Evolutionary conservation across 345 rosid genomes (phyloP).

Genomic region (Psidium friedrichsthalianum): DNA sequence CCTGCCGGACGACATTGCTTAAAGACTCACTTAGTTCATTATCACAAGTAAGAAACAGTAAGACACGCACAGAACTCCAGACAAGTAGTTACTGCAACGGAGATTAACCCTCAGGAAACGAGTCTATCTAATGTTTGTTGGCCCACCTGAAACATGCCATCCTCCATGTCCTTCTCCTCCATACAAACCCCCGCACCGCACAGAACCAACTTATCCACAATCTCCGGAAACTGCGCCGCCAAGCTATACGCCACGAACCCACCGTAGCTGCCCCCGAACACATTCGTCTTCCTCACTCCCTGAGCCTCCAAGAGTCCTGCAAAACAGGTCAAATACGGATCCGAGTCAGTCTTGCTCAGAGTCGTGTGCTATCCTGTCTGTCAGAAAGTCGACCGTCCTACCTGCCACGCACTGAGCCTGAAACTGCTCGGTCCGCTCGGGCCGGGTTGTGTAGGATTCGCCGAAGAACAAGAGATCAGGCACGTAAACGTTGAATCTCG

Average conservation of each 20-base stretch:
- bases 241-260: slow-evolving; percentile 14
- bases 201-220: slow-evolving; percentile 10
- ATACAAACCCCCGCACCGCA: slow-evolving; percentile 8
- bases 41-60: neutral
- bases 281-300: neutral
- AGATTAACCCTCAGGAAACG: neutral
- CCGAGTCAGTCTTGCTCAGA: neutral
- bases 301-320: neutral
- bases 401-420: slow-evolving; percentile 5
- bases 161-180: slow-evolving; percentile 13
- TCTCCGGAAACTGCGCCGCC: slow-evolving; percentile 9
- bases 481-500: slow-evolving; percentile 2
- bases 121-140: neutral
- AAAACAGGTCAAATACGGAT: neutral
- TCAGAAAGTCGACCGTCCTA: neutral
- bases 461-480: slow-evolving; percentile 15
- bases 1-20: neutral
- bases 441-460: slow-evolving; percentile 6
- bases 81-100: neutral
- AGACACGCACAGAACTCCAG: neutral
- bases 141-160: slow-evolving; percentile 1
- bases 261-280: slow-evolving; percentile 13
- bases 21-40: neutral
- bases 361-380: neutral
- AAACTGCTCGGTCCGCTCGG: slow-evolving; percentile 1